Conservation (phyloP, 176 grass and related monocot species). For the Bromus sterilis region DNA sequence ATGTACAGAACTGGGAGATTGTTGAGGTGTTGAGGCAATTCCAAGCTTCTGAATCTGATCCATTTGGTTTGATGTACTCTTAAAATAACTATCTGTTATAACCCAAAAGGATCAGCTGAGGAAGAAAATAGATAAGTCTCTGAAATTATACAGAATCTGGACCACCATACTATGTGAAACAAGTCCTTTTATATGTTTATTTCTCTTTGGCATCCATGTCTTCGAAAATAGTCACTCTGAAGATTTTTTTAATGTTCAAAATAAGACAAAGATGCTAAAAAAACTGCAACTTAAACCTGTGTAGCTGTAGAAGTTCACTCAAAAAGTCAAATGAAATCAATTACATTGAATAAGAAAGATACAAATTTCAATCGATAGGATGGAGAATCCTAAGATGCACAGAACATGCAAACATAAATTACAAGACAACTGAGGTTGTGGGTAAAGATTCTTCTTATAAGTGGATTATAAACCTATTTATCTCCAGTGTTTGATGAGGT, state of each 20-base stretch:
- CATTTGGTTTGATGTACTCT: slow-evolving; percentile 25
- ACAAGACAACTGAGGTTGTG: not conserved
- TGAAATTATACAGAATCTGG: slow-evolving; percentile 7
- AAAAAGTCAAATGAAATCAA: not conserved
- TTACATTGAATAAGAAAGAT: not conserved
- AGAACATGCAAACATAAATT: not conserved
- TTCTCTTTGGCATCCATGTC: slow-evolving; percentile 88
- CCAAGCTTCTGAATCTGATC: slow-evolving; percentile 57
- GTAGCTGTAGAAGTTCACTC: not conserved
- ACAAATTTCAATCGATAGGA: not conserved
- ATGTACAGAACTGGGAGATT: slow-evolving; percentile 21
- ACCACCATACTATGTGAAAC: slow-evolving; percentile 48
- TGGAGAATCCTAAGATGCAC: not conserved
- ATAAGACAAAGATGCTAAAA: not conserved
- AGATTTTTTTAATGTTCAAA: slow-evolving; percentile 5
- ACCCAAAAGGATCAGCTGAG: slow-evolving; percentile 11
- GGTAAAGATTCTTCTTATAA: not conserved
- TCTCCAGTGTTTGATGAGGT: slow-evolving; percentile 1
- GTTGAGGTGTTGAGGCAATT: slow-evolving; percentile 30
- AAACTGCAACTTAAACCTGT: not conserved
- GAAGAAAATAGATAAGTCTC: not conserved
- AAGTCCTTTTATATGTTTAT: slow-evolving; percentile 70
- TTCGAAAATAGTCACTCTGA: slow-evolving; percentile 91
- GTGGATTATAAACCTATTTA: not conserved
- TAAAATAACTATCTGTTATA: slow-evolving; percentile 36